Evolutionary conservation across 208 protist species (phyloP).

Genomic region (Porcisia hertigi): DNA sequence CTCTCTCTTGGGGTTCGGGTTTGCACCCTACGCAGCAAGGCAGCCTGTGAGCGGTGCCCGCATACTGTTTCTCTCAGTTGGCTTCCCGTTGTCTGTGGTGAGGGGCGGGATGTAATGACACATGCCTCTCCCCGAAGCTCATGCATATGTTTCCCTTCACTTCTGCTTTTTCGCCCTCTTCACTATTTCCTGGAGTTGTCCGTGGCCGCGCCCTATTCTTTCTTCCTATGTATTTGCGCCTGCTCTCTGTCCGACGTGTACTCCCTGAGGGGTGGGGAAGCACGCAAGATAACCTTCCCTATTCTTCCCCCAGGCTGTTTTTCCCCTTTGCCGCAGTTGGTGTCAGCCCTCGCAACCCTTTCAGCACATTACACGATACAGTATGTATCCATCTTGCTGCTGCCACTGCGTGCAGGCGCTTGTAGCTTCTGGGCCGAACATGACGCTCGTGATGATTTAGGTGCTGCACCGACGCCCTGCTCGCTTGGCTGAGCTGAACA

Average conservation of each 20-base stretch:
- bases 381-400: background rate
- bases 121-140: background rate
- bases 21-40: background rate
- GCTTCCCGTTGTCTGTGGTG: background rate
- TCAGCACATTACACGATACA: background rate
- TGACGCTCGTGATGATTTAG: constrained; percentile 38
- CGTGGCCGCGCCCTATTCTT: background rate
- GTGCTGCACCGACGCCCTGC: constrained; percentile 57
- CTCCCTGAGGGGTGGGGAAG: background rate
- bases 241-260: background rate
- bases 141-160: background rate
- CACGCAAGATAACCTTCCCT: background rate
- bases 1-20: background rate
- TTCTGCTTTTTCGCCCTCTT: constrained; percentile 4
- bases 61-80: background rate
- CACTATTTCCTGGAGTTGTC: too few species aligned
- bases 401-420: constrained; percentile 3
- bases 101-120: background rate
- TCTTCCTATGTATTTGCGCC: background rate
- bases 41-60: background rate
- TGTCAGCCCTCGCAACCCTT: background rate
- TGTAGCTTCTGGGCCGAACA: background rate
- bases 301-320: background rate
- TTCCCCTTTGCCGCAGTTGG: too few species aligned
- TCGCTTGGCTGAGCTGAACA: constrained; percentile 18